Conservation (phyloP, 1,139 yeast genomes). For the Meyerozyma athensensis region DNA sequence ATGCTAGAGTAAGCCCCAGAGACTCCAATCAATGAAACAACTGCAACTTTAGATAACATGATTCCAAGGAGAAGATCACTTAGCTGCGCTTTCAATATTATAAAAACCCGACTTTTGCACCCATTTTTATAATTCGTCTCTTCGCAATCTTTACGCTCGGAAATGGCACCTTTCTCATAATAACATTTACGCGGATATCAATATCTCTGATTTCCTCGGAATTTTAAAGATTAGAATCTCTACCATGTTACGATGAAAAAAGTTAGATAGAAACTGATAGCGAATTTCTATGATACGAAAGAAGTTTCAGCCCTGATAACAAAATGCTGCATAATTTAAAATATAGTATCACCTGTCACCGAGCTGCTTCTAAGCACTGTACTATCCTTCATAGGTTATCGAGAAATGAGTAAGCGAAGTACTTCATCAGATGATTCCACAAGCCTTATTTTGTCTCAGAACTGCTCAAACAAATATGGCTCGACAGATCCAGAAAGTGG, state of each 20-base stretch:
- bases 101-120: neutral
- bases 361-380: no score
- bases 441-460: neutral
- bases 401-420: neutral
- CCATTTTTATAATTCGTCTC: neutral
- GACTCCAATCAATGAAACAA: slow-evolving; percentile 1
- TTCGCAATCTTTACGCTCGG: neutral
- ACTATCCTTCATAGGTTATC: neutral
- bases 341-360: neutral
- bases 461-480: neutral
- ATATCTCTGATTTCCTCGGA: neutral
- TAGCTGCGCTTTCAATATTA: neutral
- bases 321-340: neutral
- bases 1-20: neutral
- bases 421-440: neutral
- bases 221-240: neutral
- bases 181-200: neutral
- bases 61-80: neutral
- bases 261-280: neutral
- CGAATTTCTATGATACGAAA: neutral
- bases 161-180: neutral
- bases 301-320: neutral
- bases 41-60: neutral
- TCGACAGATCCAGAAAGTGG: neutral
- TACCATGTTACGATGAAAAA: neutral